These are phyloP conservation scores for Amanita polypyramis DNA, from an alignment of 768 basidiomycete genomes.

Conservation along the genomic window DNA sequence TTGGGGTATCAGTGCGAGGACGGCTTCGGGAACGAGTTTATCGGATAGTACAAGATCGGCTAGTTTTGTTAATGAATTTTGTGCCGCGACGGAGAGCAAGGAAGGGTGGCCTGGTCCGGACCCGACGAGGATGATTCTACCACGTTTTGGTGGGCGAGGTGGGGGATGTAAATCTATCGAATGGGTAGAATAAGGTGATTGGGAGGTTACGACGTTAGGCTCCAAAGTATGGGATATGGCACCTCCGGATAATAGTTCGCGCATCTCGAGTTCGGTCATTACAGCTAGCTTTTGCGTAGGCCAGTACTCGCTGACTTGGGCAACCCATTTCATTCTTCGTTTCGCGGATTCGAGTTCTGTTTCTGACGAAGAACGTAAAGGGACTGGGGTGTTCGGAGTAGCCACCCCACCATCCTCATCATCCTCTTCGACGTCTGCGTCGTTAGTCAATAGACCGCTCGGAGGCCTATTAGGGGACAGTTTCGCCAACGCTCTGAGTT, in stretches of 20 bases:
- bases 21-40: slow-evolving; percentile 87
- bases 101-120: slow-evolving; percentile 95
- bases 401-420: slow-evolving; percentile 41
- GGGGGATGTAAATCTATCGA: slow-evolving; percentile 1
- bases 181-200: slow-evolving; percentile 10
- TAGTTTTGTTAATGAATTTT: slow-evolving; percentile 62
- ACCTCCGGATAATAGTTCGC: slow-evolving; percentile 41
- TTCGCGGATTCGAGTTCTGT: slow-evolving; percentile 34
- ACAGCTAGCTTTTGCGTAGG: slow-evolving; percentile 65
- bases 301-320: slow-evolving; percentile 97
- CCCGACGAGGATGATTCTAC: slow-evolving; percentile 83
- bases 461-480: slow-evolving; percentile 7
- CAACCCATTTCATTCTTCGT: slow-evolving; percentile 85
- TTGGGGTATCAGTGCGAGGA: slow-evolving; percentile 76
- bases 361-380: slow-evolving; percentile 13
- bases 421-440: slow-evolving; percentile 29
- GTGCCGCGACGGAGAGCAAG: slow-evolving; percentile 82
- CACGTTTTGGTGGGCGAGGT: slow-evolving; percentile 23
- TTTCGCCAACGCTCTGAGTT: slow-evolving; percentile 50
- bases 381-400: slow-evolving; percentile 66
- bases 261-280: slow-evolving; percentile 62
- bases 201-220: neutral
- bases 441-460: slow-evolving; percentile 1
- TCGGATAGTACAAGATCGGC: slow-evolving; percentile 90
- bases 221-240: neutral